phyloP scores from a whole-genome alignment of 2,329 filamentous ascomycete genomes.

The Stenocarpella maydis region DNA sequence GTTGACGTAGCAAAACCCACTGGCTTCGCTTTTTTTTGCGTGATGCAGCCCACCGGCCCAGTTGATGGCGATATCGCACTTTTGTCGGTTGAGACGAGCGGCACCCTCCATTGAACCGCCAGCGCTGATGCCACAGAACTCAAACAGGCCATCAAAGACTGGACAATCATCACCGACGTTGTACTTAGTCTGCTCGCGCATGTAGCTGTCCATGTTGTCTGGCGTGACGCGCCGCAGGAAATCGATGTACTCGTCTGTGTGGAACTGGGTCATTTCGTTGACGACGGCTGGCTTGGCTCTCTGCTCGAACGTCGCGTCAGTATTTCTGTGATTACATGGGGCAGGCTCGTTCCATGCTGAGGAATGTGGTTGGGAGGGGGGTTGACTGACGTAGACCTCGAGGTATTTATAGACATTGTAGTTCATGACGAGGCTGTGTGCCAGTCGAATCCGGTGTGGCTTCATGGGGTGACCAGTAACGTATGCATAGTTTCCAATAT shows the following conservation, averaged over 20 bases:
- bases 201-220: constrained; percentile 96
- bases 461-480: constrained; percentile 99
- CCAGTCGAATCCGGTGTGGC: constrained; percentile 92
- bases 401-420: constrained; percentile 97
- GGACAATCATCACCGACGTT: constrained; percentile 97
- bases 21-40: constrained; percentile 95
- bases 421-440: constrained; percentile 94
- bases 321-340: not conserved
- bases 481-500: constrained; percentile 98
- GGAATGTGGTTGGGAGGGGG: constrained; percentile 49
- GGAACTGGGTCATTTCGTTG: constrained; percentile 92
- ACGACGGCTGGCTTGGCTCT: constrained; percentile 86
- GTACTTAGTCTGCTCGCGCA: constrained; percentile 90
- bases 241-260: constrained; percentile 94
- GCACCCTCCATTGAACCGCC: constrained; percentile 95
- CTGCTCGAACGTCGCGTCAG: constrained; percentile 50
- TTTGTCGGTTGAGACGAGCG: constrained; percentile 85
- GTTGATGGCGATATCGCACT: constrained; percentile 97
- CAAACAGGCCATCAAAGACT: constrained; percentile 96
- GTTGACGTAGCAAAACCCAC: constrained; percentile 98
- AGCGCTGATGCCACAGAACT: constrained; percentile 94
- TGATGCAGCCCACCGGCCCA: constrained; percentile 98
- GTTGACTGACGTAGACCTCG: constrained; percentile 84
- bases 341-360: constrained; percentile 48
- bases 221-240: constrained; percentile 95